Evolutionary conservation across 83 land plant species (phyloP).

Genomic region (Picea mariana): DNA sequence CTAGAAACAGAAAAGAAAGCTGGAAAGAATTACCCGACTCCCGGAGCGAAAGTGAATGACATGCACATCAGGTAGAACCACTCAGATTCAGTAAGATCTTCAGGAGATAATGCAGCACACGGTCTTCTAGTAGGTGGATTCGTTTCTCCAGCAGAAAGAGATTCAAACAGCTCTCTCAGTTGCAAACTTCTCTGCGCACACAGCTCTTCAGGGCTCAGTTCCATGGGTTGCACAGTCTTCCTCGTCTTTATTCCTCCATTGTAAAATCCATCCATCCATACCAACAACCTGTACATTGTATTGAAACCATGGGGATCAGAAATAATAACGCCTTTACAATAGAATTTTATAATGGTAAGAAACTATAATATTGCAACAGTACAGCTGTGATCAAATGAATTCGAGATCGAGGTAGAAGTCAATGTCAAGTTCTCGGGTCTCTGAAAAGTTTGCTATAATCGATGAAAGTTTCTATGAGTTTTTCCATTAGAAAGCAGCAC

Average conservation of each 20-base stretch:
- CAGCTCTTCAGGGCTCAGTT: slow-evolving; percentile 72
- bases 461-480: no score
- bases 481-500: no score
- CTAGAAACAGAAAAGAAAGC: neutral
- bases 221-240: slow-evolving; percentile 76
- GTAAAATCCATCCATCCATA: slow-evolving; percentile 90
- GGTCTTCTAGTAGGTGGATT: slow-evolving; percentile 51
- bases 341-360: no score
- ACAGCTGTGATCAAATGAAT: no score
- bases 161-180: slow-evolving; percentile 75
- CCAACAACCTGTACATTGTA: slow-evolving; percentile 38
- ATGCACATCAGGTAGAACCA: slow-evolving; percentile 82
- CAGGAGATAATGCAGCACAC: slow-evolving; percentile 68
- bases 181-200: slow-evolving; percentile 76
- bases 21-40: slow-evolving; percentile 48
- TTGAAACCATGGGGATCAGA: no score
- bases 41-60: slow-evolving; percentile 71
- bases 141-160: slow-evolving; percentile 60
- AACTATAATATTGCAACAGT: no score
- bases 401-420: no score
- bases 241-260: slow-evolving; percentile 84
- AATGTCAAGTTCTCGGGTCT: no score
- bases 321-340: neutral
- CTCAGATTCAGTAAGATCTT: slow-evolving; percentile 79
- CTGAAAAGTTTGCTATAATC: no score